phyloP scores from a whole-genome alignment of 495 filamentous ascomycete genomes.

The Penicillium maclennaniae region DNA sequence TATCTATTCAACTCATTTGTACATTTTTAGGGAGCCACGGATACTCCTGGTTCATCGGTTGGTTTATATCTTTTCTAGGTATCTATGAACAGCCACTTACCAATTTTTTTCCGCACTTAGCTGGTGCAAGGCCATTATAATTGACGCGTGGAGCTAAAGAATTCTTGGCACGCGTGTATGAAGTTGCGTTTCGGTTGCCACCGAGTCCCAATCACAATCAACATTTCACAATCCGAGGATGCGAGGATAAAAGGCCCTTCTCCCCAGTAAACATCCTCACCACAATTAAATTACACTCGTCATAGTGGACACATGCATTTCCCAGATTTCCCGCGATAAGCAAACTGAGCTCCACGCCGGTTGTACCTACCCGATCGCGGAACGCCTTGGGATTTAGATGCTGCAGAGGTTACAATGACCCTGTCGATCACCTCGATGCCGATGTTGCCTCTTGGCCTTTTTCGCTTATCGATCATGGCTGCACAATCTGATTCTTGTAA shows the following conservation, averaged over 20 bases:
- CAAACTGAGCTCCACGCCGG: neutral
- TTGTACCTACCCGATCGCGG: slow-evolving; percentile 14
- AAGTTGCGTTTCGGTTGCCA: slow-evolving; percentile 4
- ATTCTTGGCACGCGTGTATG: neutral
- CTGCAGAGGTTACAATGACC: slow-evolving; percentile 9
- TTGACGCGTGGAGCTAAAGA: neutral
- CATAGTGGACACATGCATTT: slow-evolving; percentile 4
- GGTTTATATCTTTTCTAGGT: neutral
- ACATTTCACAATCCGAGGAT: slow-evolving; percentile 8
- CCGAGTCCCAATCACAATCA: neutral
- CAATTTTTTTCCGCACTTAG: neutral
- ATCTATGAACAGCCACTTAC: neutral
- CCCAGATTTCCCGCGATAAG: neutral
- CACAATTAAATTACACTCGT: neutral
- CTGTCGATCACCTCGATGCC: slow-evolving; percentile 11
- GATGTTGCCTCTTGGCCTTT: neutral
- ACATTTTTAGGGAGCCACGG: neutral
- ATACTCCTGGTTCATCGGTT: neutral
- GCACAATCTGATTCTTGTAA: neutral
- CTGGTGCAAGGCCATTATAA: neutral
- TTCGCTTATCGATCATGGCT: neutral
- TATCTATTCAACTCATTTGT: neutral
- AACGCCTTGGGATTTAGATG: neutral
- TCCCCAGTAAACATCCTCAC: neutral
- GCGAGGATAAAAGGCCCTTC: neutral